Evolutionary conservation across 2,329 filamentous ascomycete species (phyloP).

Genomic region (Rutstroemia sp.): DNA sequence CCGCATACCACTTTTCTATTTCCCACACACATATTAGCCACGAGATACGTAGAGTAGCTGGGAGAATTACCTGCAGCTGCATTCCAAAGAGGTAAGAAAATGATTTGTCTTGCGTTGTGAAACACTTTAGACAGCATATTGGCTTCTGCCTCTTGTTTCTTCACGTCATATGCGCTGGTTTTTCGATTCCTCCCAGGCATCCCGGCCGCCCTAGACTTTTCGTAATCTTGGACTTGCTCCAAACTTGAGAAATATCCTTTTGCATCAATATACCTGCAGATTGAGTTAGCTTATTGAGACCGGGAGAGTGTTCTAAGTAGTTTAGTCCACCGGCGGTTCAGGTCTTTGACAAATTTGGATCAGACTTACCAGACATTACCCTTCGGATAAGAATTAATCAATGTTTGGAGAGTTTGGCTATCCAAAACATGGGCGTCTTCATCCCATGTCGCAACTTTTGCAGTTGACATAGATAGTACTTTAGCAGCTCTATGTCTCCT

Average conservation of each 20-base stretch:
- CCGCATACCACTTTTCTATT: conserved; percentile 23
- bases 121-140: conserved; percentile 23
- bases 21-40: neutral
- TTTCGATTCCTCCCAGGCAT: conserved; percentile 12
- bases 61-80: conserved; percentile 18
- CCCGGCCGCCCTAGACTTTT: conserved; percentile 1
- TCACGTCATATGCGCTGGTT: conserved; percentile 8
- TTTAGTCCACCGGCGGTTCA: neutral
- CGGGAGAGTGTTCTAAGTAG: too few species aligned
- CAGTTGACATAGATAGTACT: conserved; percentile 21
- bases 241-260: conserved; percentile 26
- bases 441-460: conserved; percentile 18
- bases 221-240: conserved; percentile 18
- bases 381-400: conserved; percentile 25
- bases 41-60: neutral
- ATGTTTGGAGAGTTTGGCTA: conserved; percentile 19
- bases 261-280: conserved; percentile 19
- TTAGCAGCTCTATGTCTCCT: conserved; percentile 21
- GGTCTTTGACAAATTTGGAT: neutral
- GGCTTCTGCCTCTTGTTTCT: conserved; percentile 21
- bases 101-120: conserved; percentile 23
- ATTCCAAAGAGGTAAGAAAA: conserved; percentile 28
- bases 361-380: conserved; percentile 25
- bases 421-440: conserved; percentile 16
- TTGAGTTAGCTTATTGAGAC: neutral